Conservation (phyloP, 176 grass and related monocot genomes). For the Musa schizocarpa region DNA sequence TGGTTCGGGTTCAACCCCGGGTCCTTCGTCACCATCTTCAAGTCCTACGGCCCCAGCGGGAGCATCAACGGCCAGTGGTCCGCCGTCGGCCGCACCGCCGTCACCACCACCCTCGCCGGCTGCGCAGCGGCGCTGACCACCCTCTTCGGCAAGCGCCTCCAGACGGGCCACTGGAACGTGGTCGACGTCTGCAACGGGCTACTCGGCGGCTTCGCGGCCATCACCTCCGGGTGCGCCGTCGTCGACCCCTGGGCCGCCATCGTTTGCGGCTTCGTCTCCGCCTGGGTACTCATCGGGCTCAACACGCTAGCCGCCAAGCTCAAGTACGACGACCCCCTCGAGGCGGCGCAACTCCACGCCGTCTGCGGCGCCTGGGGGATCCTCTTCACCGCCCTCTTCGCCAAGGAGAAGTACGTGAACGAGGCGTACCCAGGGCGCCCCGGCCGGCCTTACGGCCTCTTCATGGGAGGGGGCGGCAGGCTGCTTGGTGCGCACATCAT, state of each 20-base stretch:
- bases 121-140: constrained; percentile 12
- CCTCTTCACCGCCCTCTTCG: constrained; percentile 18
- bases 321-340: constrained; percentile 14
- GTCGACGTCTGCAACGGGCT: constrained; percentile 16
- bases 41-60: constrained; percentile 1
- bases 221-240: constrained; percentile 15
- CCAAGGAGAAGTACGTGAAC: constrained; percentile 9
- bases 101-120: constrained; percentile 16
- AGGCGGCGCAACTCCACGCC: constrained; percentile 11
- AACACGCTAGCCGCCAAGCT: constrained; percentile 4
- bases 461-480: constrained; percentile 9
- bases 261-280: constrained; percentile 19
- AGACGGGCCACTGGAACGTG: constrained; percentile 14
- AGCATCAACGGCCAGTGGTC: constrained; percentile 16
- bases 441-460: constrained; percentile 2
- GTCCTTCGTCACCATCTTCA: constrained; percentile 15
- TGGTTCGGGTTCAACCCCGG: constrained; percentile 18
- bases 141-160: constrained; percentile 11
- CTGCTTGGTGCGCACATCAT: constrained; percentile 9
- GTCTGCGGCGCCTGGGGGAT: constrained; percentile 13
- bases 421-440: not conserved
- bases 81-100: constrained; percentile 12
- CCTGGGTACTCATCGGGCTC: constrained; percentile 11
- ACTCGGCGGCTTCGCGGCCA: constrained; percentile 14
- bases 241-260: constrained; percentile 19